Base-by-base conservation (phyloP, 345 rosid genomes). In the Hevea brasiliensis region DNA sequence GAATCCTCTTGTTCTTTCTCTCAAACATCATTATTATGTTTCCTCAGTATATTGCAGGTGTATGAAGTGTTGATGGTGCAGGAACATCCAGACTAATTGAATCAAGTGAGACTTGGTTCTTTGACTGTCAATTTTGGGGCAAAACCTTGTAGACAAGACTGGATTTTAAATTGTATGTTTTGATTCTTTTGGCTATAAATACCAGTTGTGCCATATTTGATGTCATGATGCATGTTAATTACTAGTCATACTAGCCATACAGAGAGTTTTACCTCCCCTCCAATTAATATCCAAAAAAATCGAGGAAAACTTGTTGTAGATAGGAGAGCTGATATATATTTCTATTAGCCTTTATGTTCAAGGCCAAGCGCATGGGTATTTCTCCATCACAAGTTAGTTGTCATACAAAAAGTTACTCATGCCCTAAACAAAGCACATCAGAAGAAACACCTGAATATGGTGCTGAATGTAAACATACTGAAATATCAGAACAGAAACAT, bases 381-480 rank as follows among this genome's bases (percentile, higher is more conserved):
- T 65, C 76, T 65, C 65, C 70, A 20, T 73, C 76, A 55, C 63
- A 73, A 73, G 76, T 56, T 24, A 64, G 61, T 55, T 27, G 18
- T 27, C 68, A 23, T 55, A 13, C 56, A 17, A 56, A 44, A 73
- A 44, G 47, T 29, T 73, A 40, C 56, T 65, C 76, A 20, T 73
- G 61, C 20, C 56, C 63, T 54, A 27, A 66, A 54, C 70, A 64
- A 73, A 54, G 18, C 13, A 26, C 15, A n/a, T 27, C 55, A 8
- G 64, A 65, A 55, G 59, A 73, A 40, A 41, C 56, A 4, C 44
- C 29, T 15, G 76, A 44, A 65, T 41, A 29, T 45, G 55, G 27
- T 8, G 44, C 32, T 20, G 59, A 61, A 71, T 27, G 18, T 23
- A 60, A 60, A 13, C 13, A 57, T 18, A 62, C 58, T 26, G 35